These are phyloP conservation scores for Globisporangium cederbergense DNA, from an alignment of 352 stramenopile genomes.

Conservation along the genomic window DNA sequence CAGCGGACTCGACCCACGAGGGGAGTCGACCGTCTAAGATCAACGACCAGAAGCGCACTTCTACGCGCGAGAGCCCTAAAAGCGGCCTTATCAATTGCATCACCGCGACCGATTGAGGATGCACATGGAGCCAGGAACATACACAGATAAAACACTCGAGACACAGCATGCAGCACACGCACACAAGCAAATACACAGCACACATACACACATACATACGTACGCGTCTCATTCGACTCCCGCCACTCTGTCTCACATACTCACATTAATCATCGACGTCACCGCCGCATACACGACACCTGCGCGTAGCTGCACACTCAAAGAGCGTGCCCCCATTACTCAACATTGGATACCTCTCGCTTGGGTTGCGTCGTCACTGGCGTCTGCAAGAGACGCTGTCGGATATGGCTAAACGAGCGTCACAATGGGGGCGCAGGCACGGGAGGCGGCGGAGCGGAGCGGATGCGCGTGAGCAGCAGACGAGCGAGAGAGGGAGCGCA, in stretches of 20 bases:
- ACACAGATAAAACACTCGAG: not conserved
- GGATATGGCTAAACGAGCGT: conserved; percentile 32
- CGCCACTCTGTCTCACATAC: not conserved
- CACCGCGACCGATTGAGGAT: conserved; percentile 13
- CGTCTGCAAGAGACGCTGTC: conserved; percentile 14
- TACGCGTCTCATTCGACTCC: not conserved
- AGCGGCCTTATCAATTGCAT: conserved; percentile 34
- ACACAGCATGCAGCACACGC: not conserved
- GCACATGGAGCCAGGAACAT: not conserved
- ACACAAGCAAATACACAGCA: conserved; percentile 1
- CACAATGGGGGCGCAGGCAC: conserved; percentile 12
- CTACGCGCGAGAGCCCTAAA: conserved; percentile 19
- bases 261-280: not conserved
- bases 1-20: conserved; percentile 11
- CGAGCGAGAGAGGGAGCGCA: not conserved
- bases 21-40: conserved; percentile 2
- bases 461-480: not conserved
- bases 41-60: not conserved
- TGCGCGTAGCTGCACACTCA: conserved; percentile 3
- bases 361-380: conserved; percentile 20
- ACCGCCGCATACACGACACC: not conserved
- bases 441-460: not conserved
- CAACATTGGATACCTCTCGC: conserved; percentile 23
- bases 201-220: not conserved
- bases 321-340: conserved; percentile 10